Conservation (phyloP, 495 filamentous ascomycete genomes). For the Venustampulla echinocandica region DNA sequence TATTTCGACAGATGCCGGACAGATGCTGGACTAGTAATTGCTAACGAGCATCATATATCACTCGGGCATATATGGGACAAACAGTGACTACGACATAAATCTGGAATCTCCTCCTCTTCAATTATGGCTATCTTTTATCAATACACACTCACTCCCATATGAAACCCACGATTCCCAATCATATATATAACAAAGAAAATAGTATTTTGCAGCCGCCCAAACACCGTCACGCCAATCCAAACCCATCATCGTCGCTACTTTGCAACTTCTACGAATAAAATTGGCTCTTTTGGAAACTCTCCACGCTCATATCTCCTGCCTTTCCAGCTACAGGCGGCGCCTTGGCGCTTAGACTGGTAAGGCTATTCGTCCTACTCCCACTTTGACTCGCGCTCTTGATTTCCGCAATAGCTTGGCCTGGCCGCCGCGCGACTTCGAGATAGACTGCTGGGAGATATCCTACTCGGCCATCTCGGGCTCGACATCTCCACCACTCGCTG, state of each 20-base stretch:
- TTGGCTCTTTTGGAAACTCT: constrained; percentile 85
- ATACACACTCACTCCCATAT: too few relatives aligned
- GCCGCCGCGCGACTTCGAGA: constrained; percentile 69
- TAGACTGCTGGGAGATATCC: constrained; percentile 89
- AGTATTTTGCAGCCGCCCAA: not conserved
- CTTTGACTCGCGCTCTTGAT: constrained; percentile 46
- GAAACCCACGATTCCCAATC: too few relatives aligned
- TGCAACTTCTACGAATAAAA: constrained; percentile 74
- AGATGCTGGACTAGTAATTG: too few relatives aligned
- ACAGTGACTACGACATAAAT: too few relatives aligned
- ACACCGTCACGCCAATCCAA: not conserved
- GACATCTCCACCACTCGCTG: constrained; percentile 94
- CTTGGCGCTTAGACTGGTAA: constrained; percentile 25
- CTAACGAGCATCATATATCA: too few relatives aligned
- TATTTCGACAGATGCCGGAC: too few relatives aligned
- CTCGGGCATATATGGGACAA: too few relatives aligned
- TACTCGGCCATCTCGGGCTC: constrained; percentile 81
- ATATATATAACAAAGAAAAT: not conserved
- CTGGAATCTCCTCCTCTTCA: too few relatives aligned
- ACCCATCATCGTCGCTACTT: not conserved
- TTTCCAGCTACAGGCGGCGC: constrained; percentile 53
- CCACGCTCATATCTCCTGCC: constrained; percentile 59
- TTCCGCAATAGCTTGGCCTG: constrained; percentile 30
- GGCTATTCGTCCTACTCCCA: constrained; percentile 34
- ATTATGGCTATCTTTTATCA: too few relatives aligned